Evolutionary conservation across 306 rosid genomes (phyloP).

Genomic region (Dryas drummondii): DNA sequence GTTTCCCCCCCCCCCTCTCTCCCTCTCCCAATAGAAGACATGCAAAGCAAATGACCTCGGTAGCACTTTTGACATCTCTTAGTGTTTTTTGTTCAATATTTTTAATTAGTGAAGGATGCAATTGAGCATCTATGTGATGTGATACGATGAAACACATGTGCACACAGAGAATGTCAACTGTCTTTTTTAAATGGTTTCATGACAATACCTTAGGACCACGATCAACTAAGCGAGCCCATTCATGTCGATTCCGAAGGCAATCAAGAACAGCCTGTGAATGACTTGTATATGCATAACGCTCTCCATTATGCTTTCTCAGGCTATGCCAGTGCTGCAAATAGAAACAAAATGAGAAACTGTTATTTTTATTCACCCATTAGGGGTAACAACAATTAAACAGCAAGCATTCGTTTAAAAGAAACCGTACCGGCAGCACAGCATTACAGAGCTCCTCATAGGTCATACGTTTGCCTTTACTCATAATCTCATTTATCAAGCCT

Average conservation of each 20-base stretch:
- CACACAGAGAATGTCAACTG: neutral
- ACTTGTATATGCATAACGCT: constrained; percentile 95
- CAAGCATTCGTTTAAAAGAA: constrained; percentile 4
- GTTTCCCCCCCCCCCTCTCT: no score
- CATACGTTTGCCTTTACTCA: constrained; percentile 94
- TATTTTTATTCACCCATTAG: neutral
- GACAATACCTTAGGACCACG: constrained; percentile 92
- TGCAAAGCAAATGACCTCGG: neutral
- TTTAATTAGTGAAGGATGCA: neutral
- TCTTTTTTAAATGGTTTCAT: constrained; percentile 6
- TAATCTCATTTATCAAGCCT: constrained; percentile 93
- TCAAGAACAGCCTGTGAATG: constrained; percentile 98
- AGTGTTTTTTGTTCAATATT: neutral
- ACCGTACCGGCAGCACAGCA: constrained; percentile 88
- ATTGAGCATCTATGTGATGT: neutral
- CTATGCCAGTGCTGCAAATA: constrained; percentile 86
- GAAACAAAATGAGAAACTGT: constrained; percentile 5
- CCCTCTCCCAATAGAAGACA: neutral
- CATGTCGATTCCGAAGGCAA: constrained; percentile 88
- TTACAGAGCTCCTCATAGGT: constrained; percentile 88
- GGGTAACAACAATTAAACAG: constrained; percentile 11
- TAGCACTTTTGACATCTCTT: neutral
- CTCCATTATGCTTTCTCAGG: constrained; percentile 98
- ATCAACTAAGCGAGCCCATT: constrained; percentile 96
- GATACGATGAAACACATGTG: neutral